A percentile compares a stretch with the other conserved stretches of the same genome.
Conservation (phyloP, 75 land plant genomes). For the Pinus taeda region DNA sequence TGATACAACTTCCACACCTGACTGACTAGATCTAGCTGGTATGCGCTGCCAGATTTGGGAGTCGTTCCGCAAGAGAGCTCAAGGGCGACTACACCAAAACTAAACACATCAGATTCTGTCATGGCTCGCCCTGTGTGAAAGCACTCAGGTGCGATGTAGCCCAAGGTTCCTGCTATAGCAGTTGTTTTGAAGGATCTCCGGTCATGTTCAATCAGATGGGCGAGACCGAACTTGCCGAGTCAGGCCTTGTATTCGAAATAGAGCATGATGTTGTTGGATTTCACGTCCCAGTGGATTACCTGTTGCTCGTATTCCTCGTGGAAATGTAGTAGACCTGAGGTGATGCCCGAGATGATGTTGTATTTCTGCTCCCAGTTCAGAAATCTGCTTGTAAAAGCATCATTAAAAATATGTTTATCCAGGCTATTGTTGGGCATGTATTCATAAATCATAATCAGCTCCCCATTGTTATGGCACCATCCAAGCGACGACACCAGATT, state of each 20-base stretch:
- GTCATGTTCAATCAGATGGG: constrained; percentile 24
- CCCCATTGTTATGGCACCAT: constrained; percentile 31
- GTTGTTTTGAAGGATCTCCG: constrained; percentile 13
- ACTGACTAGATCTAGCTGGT: constrained; percentile 19
- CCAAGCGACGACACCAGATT: constrained; percentile 36
- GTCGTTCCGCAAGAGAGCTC: constrained; percentile 8
- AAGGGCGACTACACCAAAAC: constrained; percentile 10
- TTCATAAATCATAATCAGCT: constrained; percentile 37
- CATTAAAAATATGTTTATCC: constrained; percentile 10
- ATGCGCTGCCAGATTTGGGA: background rate
- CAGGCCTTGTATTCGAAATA: constrained; percentile 29
- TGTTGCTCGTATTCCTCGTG: constrained; percentile 41
- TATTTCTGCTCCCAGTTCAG: constrained; percentile 25
- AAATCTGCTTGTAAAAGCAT: background rate
- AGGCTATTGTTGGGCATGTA: constrained; percentile 41
- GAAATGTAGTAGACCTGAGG: constrained; percentile 25
- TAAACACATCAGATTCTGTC: constrained; percentile 11
- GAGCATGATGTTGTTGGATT: constrained; percentile 38
- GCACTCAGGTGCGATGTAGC: constrained; percentile 16
- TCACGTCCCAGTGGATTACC: constrained; percentile 34
- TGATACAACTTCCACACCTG: constrained; percentile 60
- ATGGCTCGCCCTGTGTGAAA: constrained; percentile 3
- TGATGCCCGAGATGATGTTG: constrained; percentile 22
- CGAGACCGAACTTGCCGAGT: constrained; percentile 43
- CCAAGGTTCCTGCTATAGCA: constrained; percentile 21